Evolutionary conservation across 2,329 filamentous ascomycete genomes (phyloP).

Genomic region (Elsinoe arachidis): DNA sequence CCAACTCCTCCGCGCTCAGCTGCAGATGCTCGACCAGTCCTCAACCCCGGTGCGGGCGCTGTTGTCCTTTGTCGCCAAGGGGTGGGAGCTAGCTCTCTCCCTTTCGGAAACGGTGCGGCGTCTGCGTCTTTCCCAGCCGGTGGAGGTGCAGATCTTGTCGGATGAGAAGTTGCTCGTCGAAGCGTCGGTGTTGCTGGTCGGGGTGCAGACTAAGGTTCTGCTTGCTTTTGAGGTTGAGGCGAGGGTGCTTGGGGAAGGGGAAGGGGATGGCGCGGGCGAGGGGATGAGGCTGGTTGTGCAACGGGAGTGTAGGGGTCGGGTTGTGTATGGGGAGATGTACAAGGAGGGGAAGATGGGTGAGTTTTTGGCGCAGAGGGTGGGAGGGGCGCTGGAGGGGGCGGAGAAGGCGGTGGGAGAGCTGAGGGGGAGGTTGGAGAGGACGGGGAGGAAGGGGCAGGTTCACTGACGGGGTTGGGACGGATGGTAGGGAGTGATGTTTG

Average conservation of each 20-base stretch:
- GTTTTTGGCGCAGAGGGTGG: conserved; percentile 52
- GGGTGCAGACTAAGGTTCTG: conserved; percentile 60
- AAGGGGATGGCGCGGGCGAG: conserved; percentile 42
- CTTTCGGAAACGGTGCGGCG: conserved; percentile 54
- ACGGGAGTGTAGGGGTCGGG: conserved; percentile 40
- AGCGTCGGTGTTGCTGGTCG: conserved; percentile 53
- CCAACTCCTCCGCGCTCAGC: conserved; percentile 59
- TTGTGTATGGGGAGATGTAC: conserved; percentile 72
- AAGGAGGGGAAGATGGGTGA: conserved; percentile 67
- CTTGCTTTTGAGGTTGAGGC: conserved; percentile 49
- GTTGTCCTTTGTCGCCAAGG: conserved; percentile 49
- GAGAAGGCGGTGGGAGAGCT: conserved; percentile 37
- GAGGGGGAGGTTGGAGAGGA: conserved; percentile 34
- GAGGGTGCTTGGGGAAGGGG: background rate
- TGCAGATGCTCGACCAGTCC: conserved; percentile 53
- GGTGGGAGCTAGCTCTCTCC: conserved; percentile 57
- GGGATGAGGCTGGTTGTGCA: conserved; percentile 45
- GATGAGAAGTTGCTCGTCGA: conserved; percentile 58
- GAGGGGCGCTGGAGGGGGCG: conserved; percentile 33
- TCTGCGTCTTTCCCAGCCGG: conserved; percentile 57
- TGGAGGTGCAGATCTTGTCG: conserved; percentile 52
- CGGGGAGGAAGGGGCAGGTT: conserved; percentile 33
- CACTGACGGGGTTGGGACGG: background rate
- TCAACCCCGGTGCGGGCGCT: conserved; percentile 50
- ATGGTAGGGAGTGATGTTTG: too few species aligned